Evolutionary conservation across 2,329 filamentous ascomycete species (phyloP), one percentile per base, ranked within the genome.

Genomic region (Fusarium oxysporum): DNA sequence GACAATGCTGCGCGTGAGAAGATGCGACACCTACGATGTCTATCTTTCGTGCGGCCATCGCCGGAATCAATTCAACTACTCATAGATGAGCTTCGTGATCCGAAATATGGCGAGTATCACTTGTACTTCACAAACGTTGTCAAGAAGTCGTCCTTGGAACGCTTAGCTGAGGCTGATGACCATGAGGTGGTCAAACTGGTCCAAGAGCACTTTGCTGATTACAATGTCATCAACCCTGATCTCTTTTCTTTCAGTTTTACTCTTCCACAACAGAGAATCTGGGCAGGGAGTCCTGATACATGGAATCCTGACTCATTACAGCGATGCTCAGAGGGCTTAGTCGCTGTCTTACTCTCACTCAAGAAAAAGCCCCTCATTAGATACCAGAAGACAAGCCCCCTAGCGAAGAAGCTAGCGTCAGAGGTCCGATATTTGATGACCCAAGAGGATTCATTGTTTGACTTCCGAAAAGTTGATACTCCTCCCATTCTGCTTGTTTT

Each of bases 81-180:
- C 59, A 96, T 99, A 76, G 96, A 99, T 79, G 96, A 99, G 85
- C 88, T 99, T 62, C 90, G 96, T 68, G 96, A 98, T 55, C 97
- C 96, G 8, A 98, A 95, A 81, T 99, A 99, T 78, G 96, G 96
- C 73, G 96, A 99, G 84, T 99, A 99, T 83, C 91, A 97, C 79
- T 89, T 99, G 63, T 98, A 97, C 82, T 97, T 99, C 82, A 98
- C 95, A 86, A 99, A 99, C 81, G 93, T 99, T 66, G 92, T 96
- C 79, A 97, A 97, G 82, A 99, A 99, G 83, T 98, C 96, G 4
- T 93, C 96, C 0, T 87, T 99, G 30, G 96, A 99, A 82, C 90
- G 96, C 47, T 86, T 99, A 47, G 96, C 96, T 38, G 97, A 99
- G 85, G 95, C 96, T 32, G 96, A 99, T 80, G 95, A 98, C 76